Base-by-base conservation (phyloP, 371 early-diverging fungal genomes). In the Globomyces sp. region DNA sequence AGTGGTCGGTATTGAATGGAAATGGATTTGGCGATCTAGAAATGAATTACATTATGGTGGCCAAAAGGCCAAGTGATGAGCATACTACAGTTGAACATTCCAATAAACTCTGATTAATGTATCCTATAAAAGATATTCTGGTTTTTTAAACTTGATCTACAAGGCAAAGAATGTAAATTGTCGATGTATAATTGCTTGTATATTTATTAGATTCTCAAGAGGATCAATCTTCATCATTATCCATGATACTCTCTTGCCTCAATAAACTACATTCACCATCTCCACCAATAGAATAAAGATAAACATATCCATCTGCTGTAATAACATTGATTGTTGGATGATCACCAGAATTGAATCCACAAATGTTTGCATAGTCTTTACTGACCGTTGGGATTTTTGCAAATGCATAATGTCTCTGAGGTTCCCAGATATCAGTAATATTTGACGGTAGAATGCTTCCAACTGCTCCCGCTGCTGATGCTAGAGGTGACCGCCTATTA, bases 371-470 rank as follows among this genome's bases (percentile, higher is more conserved):
- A 1, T 74, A 69, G 66, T 76, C 71, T n/a, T 60, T 58, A 66
- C 91, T 89, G 24, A 24, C 24, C 58, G 82, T 80, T 11, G 95
- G 95, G 34, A 96, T 76, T 71, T 94, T 95, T 11, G 94, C 82
- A 47, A 86, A 89, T 1, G 96, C 96, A 78, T 95, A 96, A 75
- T 98, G 95, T 11, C 98, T 84, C 47, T 90, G 78, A 4, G 96
- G 96, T 70, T 97, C 97, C 91, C 90, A 95, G 71, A 95, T 92
- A 65, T 94, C 94, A 1, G 93, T 89, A 2, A 97, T 74, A 64
- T 83, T 80, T 52, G 90, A 91, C 9, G 98, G 98, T 48, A 96
- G 80, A 65, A 90, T 89, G 46, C 88, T 87, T 40, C 92, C 89
- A 5, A 92, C 88, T 63, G 87, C 89, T 11, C 88, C 90, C 4